These are phyloP conservation scores for Paraleonurus japonicus DNA, from an alignment of 257 asterid species.

Conservation along the genomic window DNA sequence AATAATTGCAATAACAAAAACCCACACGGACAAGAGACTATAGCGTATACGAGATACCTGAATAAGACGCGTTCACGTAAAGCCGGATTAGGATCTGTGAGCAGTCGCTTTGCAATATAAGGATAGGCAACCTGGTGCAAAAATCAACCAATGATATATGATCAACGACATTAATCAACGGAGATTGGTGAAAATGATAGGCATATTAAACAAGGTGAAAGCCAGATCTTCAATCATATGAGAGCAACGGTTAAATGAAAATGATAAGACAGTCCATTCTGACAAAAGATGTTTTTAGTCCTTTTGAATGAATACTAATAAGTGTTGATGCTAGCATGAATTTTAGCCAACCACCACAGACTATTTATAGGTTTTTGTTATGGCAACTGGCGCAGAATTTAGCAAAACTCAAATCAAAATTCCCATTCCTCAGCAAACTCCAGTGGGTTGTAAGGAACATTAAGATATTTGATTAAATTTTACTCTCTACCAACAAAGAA, in stretches of 20 bases:
- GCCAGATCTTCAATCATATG: slow-evolving; percentile 20
- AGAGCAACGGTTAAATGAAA: slow-evolving; percentile 1
- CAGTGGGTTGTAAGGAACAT: background rate
- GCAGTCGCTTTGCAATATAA: slow-evolving; percentile 93
- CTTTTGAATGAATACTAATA: background rate
- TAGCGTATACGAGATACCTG: slow-evolving; percentile 50
- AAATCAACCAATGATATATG: slow-evolving; percentile 18
- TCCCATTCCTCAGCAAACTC: background rate
- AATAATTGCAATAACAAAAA: background rate
- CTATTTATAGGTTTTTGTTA: background rate
- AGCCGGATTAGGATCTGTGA: slow-evolving; percentile 99
- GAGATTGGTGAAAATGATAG: slow-evolving; percentile 17
- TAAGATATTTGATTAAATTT: background rate
- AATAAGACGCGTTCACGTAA: slow-evolving; percentile 94
- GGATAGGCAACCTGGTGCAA: slow-evolving; percentile 96
- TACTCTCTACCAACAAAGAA: background rate
- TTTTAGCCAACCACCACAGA: background rate
- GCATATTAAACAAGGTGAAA: slow-evolving; percentile 18
- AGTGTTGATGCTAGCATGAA: background rate
- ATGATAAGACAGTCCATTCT: slow-evolving; percentile 7
- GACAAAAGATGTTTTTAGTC: background rate
- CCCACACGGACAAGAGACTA: background rate
- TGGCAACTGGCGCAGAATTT: background rate
- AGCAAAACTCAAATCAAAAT: background rate
- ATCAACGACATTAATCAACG: background rate